Percentiles rank a stretch among this genome's conserved stretches.
phyloP scores from a whole-genome alignment of 257 asterid genomes.

The Solanum chiquidenum region DNA sequence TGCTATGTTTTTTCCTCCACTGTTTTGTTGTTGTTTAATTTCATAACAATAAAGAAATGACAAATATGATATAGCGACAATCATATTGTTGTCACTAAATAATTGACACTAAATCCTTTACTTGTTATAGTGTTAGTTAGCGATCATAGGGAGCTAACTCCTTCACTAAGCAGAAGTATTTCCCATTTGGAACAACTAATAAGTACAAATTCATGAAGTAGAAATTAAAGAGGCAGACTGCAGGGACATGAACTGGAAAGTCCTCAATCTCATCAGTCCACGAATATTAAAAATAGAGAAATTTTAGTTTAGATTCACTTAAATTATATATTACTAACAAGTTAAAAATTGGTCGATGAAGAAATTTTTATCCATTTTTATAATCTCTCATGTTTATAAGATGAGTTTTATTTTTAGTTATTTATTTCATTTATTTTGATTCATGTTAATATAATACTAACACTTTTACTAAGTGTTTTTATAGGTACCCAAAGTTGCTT shows the following conservation, averaged over 20 bases:
- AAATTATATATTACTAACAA: no score
- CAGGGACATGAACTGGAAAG: neutral
- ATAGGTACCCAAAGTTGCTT: no score
- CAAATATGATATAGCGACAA: no score
- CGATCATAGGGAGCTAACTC: no score
- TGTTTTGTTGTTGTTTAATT: neutral
- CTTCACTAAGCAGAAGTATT: neutral
- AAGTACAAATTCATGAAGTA: neutral
- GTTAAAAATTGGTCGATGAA: neutral
- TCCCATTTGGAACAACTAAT: neutral
- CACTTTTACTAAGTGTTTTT: no score
- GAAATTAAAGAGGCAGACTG: neutral
- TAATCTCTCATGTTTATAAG: neutral
- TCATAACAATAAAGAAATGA: neutral
- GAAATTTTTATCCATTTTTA: no score
- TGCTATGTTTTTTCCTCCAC: neutral
- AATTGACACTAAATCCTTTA: neutral
- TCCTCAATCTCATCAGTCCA: neutral
- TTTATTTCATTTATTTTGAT: neutral
- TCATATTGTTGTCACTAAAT: neutral
- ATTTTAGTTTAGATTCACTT: neutral
- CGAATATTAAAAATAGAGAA: no score
- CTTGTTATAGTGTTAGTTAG: no score
- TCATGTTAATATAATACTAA: no score
- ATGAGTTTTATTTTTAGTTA: no score